Percentiles rank a stretch among this genome's conserved stretches.
phyloP scores from a whole-genome alignment of 352 stramenopile species.

The Globisporangium spinosum region DNA sequence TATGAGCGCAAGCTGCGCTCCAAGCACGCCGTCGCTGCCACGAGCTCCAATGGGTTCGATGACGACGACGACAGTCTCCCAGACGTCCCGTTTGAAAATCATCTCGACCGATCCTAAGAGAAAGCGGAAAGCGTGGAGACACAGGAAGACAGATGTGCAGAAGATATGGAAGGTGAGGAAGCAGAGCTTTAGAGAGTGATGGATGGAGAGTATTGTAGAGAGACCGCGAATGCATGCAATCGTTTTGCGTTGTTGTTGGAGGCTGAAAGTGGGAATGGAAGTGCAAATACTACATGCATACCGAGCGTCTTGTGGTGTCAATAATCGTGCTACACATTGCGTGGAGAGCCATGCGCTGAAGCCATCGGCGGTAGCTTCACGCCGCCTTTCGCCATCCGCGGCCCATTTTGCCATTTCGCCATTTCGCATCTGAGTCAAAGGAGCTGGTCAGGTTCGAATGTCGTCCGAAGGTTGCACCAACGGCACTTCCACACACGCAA shows the following conservation, averaged over 20 bases:
- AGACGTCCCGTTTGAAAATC: conserved; percentile 46
- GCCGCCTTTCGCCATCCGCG: not conserved
- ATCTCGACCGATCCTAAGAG: conserved; percentile 16
- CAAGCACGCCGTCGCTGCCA: conserved; percentile 27
- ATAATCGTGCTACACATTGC: no score
- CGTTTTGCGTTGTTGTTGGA: not conserved
- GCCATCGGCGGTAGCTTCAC: not conserved
- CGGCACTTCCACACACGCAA: not conserved
- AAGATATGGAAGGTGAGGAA: no score
- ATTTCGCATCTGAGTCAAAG: not conserved
- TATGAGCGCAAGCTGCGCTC: conserved; percentile 74
- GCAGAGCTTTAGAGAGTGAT: not conserved
- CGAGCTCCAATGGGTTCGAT: conserved; percentile 26
- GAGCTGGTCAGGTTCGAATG: not conserved
- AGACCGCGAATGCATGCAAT: not conserved
- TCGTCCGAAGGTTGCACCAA: conserved; percentile 4
- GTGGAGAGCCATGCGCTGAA: not conserved
- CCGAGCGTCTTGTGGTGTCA: no score
- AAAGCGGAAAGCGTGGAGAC: not conserved
- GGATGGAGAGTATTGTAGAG: not conserved
- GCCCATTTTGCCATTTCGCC: not conserved
- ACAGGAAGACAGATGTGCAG: not conserved
- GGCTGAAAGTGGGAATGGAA: not conserved
- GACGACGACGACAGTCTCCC: conserved; percentile 47
- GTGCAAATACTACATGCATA: not conserved